Conservation (phyloP, 257 asterid genomes). For the Solanum tacnaense region DNA sequence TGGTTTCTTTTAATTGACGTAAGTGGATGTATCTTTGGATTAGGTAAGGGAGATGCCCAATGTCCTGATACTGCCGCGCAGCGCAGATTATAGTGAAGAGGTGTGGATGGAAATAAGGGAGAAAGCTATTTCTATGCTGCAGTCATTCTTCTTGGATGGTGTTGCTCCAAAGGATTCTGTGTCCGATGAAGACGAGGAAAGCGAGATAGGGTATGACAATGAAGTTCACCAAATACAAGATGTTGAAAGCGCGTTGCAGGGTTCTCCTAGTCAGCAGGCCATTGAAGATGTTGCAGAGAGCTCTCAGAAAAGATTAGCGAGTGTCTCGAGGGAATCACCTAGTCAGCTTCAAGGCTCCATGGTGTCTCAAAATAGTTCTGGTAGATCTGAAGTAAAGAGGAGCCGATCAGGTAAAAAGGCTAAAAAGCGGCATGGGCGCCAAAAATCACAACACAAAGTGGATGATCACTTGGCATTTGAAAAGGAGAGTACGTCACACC, state of each 20-base stretch:
- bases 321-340: conserved; percentile 47
- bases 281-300: conserved; percentile 53
- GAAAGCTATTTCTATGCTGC: conserved; percentile 69
- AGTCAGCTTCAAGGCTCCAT: conserved; percentile 58
- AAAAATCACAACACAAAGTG: conserved; percentile 70
- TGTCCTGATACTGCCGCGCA: conserved; percentile 93
- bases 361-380: conserved; percentile 41
- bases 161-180: conserved; percentile 63
- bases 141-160: conserved; percentile 70
- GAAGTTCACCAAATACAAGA: conserved; percentile 31
- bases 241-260: conserved; percentile 46
- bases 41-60: conserved; percentile 99
- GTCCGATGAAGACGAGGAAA: conserved; percentile 79
- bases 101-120: conserved; percentile 99
- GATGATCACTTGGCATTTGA: conserved; percentile 52
- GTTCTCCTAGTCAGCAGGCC: conserved; percentile 40
- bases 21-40: background rate
- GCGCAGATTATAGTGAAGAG: conserved; percentile 99
- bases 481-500: conserved; percentile 69
- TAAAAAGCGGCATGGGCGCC: conserved; percentile 88
- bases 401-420: conserved; percentile 96
- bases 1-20: conserved; percentile 1
- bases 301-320: conserved; percentile 54
- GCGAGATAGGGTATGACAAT: conserved; percentile 38
- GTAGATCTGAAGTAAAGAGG: conserved; percentile 67